These are phyloP conservation scores for Spongispora temasekensis DNA, from an alignment of 1,284 basidiomycete genomes.

Conservation along the genomic window DNA sequence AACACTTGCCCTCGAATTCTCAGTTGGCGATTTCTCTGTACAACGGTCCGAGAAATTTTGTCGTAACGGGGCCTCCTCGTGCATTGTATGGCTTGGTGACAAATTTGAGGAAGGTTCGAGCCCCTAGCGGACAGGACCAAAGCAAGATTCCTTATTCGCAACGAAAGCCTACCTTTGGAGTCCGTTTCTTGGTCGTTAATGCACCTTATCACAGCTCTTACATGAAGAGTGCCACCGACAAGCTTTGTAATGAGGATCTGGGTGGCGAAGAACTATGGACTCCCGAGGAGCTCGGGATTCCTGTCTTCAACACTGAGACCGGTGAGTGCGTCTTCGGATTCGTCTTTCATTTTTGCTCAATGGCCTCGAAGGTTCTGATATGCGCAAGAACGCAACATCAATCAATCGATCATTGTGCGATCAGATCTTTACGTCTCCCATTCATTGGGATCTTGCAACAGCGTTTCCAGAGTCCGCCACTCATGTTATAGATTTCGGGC, in stretches of 20 bases:
- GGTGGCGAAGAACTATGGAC: conserved; percentile 80
- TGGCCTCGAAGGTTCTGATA: conserved; percentile 68
- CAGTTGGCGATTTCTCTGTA: conserved; percentile 85
- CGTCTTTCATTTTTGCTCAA: conserved; percentile 17
- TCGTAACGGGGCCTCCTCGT: conserved; percentile 91
- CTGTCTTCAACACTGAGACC: conserved; percentile 92
- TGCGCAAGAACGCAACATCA: conserved; percentile 65
- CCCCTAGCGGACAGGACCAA: conserved; percentile 87
- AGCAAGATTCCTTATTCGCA: conserved; percentile 94
- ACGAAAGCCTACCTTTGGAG: conserved; percentile 91
- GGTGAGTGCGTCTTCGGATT: conserved; percentile 49
- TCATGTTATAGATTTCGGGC: conserved; percentile 95
- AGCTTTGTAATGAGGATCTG: conserved; percentile 75
- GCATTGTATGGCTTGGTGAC: conserved; percentile 94
- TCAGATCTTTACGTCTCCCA: conserved; percentile 90
- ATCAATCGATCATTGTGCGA: conserved; percentile 84
- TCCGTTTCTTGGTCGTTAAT: conserved; percentile 91
- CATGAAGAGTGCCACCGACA: conserved; percentile 76
- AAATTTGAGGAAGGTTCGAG: conserved; percentile 86
- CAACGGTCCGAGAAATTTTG: conserved; percentile 90
- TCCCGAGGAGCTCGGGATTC: conserved; percentile 73
- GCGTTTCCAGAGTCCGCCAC: conserved; percentile 88
- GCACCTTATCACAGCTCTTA: conserved; percentile 96
- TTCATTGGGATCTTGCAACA: conserved; percentile 92
- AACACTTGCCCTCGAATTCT: conserved; percentile 78